Conservation (phyloP, 2,329 filamentous ascomycete species). For the Pyrenophora teres region DNA sequence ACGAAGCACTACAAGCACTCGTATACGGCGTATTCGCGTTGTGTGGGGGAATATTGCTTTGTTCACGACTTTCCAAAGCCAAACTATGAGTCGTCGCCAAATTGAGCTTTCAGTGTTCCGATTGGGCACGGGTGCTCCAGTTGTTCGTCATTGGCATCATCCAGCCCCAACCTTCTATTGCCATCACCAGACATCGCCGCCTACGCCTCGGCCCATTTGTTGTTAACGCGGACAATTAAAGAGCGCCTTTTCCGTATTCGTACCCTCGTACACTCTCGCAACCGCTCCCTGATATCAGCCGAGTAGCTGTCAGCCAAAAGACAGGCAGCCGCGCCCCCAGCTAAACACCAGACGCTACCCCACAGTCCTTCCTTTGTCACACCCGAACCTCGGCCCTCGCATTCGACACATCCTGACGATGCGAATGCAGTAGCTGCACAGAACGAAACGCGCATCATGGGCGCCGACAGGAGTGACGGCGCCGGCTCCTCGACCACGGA, state of each 20-base stretch:
- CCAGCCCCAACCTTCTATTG: conserved; percentile 36
- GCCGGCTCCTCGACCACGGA: conserved; percentile 32
- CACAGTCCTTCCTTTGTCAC: conserved; percentile 47
- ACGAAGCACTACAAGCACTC: background rate
- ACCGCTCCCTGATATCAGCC: background rate
- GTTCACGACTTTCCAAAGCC: conserved; percentile 1
- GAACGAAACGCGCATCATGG: conserved; percentile 42
- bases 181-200: conserved; percentile 1
- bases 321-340: conserved; percentile 6
- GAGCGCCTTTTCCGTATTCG: background rate
- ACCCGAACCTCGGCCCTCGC: conserved; percentile 38
- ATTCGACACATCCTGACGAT: conserved; percentile 38
- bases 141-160: conserved; percentile 31
- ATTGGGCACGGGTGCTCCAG: conserved; percentile 15
- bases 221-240: background rate
- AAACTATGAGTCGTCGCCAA: conserved; percentile 11
- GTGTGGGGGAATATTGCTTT: conserved; percentile 6
- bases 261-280: background rate
- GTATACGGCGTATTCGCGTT: background rate
- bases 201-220: conserved; percentile 8
- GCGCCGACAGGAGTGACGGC: conserved; percentile 24
- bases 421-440: conserved; percentile 37
- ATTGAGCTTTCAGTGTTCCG: conserved; percentile 14
- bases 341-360: conserved; percentile 8
- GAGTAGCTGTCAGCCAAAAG: background rate